A percentile compares a stretch with the other conserved stretches of the same genome.
Conservation (phyloP, 1,284 basidiomycete genomes). For the Puccinia coronata region DNA sequence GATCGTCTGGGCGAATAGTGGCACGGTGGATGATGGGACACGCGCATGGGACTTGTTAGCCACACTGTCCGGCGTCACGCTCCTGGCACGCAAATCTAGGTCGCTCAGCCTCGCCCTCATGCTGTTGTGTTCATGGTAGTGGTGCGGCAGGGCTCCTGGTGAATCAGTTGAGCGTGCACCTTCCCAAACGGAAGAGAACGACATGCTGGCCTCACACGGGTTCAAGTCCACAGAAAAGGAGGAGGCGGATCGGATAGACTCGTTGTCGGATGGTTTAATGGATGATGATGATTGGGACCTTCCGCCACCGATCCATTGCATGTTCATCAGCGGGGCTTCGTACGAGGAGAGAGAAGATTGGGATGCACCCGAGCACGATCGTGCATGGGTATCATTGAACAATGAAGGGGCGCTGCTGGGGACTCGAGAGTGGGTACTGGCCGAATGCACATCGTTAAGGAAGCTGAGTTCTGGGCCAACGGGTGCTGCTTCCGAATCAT, state of each 20-base stretch:
- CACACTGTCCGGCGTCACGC: background rate
- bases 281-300: background rate
- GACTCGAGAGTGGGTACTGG: background rate
- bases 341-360: background rate
- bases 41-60: background rate
- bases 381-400: background rate
- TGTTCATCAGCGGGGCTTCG: background rate
- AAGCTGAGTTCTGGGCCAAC: background rate
- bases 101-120: background rate
- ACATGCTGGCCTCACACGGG: background rate
- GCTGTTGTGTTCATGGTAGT: too few species aligned
- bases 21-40: background rate
- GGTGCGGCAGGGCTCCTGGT: background rate
- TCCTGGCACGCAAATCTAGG: background rate
- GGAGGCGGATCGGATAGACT: background rate
- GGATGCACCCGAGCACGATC: background rate
- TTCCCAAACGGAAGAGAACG: background rate
- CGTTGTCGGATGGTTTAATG: background rate
- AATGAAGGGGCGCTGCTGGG: background rate
- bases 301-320: background rate
- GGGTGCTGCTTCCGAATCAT: background rate
- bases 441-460: background rate
- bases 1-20: constrained; percentile 16
- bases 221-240: background rate
- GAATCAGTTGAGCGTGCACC: background rate